These are phyloP conservation scores for Eutypa lata DNA, from an alignment of 2,329 filamentous ascomycete species.

Conservation along the genomic window DNA sequence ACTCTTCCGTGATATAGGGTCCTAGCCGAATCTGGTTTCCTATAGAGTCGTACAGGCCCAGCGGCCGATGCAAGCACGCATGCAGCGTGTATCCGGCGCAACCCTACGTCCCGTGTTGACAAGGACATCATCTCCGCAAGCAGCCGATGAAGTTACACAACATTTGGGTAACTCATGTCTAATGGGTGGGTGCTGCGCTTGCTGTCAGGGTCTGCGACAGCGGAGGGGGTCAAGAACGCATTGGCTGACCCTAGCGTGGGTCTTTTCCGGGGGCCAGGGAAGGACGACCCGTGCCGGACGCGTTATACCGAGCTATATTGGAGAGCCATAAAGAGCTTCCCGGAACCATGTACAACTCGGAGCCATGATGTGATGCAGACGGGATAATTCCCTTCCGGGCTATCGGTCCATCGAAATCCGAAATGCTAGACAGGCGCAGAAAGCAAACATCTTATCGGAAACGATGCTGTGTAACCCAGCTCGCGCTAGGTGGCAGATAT, in stretches of 20 bases:
- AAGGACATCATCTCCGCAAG: not conserved
- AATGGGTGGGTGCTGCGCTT: not conserved
- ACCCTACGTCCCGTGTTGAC: constrained; percentile 1
- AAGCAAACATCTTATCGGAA: not conserved
- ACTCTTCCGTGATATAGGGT: constrained; percentile 41
- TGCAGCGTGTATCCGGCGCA: constrained; percentile 1
- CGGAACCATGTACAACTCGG: not conserved
- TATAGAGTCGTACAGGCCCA: constrained; percentile 35
- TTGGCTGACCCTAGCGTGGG: not conserved
- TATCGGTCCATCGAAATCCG: not conserved
- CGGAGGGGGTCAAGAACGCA: not conserved
- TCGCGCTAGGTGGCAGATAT: not conserved
- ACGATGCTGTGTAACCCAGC: not conserved
- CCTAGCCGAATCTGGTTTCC: constrained; percentile 59
- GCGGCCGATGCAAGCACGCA: constrained; percentile 4
- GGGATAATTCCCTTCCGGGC: not conserved
- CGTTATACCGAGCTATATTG: not conserved
- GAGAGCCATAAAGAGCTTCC: not conserved
- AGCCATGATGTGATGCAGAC: not conserved
- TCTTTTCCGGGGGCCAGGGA: not conserved
- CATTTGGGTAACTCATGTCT: not conserved
- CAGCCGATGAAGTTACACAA: not conserved
- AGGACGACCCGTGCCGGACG: not conserved
- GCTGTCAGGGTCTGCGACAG: not conserved
- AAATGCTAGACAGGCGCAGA: not conserved